Percentiles rank a stretch among this genome's conserved stretches.
Evolutionary conservation across 2,329 filamentous ascomycete species (phyloP).

Genomic region (Clonostachys rosea): DNA sequence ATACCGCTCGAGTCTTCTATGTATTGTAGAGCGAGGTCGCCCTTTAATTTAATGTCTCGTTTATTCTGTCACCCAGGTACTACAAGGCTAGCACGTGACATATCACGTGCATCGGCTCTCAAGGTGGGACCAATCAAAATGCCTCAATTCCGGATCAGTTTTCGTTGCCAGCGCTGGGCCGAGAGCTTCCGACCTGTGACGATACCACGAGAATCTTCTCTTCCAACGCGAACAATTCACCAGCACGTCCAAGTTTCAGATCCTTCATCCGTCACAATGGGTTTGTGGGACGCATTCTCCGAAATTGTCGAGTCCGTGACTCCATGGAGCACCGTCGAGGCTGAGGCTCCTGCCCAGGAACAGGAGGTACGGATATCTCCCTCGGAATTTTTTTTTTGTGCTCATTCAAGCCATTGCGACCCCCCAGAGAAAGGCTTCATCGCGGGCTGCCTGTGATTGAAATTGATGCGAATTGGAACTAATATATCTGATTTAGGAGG

Average conservation of each 20-base stretch:
- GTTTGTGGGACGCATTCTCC: constrained; percentile 61
- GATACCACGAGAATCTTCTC: constrained; percentile 7
- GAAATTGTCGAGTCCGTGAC: constrained; percentile 61
- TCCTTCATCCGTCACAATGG: constrained; percentile 43
- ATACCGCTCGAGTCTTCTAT: too few species aligned
- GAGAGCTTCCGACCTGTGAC: constrained; percentile 27
- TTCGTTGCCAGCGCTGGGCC: constrained; percentile 31
- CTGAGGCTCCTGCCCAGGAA: constrained; percentile 63
- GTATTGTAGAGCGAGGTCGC: too few species aligned
- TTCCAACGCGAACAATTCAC: constrained; percentile 25
- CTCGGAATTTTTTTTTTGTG: too few species aligned
- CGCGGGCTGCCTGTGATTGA: too few species aligned
- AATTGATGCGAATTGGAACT: too few species aligned
- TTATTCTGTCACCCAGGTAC: neutral
- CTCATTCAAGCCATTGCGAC: too few species aligned
- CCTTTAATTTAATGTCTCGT: neutral
- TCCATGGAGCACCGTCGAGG: constrained; percentile 61
- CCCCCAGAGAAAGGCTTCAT: too few species aligned
- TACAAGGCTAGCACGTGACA: neutral
- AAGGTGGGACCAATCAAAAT: constrained; percentile 37
- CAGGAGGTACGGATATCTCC: too few species aligned
- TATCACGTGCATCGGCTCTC: neutral
- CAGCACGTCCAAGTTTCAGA: constrained; percentile 11
- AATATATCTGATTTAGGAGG: too few species aligned
- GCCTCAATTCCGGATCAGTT: constrained; percentile 44